A percentile compares a stretch with the other conserved stretches of the same genome.
Conservation (phyloP, 2,329 filamentous ascomycete genomes). For the Malbranchea zuffiana region DNA sequence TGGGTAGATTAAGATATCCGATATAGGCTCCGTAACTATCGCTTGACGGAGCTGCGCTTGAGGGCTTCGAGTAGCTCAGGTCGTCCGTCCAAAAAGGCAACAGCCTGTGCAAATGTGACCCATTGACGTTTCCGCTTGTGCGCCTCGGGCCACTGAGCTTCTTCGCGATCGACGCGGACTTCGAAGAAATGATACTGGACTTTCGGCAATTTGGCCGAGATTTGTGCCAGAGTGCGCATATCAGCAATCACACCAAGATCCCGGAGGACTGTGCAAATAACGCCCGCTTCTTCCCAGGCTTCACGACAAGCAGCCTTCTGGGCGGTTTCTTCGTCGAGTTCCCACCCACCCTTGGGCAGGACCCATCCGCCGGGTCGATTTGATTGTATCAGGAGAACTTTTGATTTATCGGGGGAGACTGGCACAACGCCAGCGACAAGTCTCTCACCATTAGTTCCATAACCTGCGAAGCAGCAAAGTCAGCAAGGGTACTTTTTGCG, state of each 20-base stretch:
- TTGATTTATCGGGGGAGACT: constrained; percentile 70
- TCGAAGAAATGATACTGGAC: constrained; percentile 54
- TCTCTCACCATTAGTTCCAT: constrained; percentile 82
- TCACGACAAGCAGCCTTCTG: constrained; percentile 77
- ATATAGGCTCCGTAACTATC: too few species aligned
- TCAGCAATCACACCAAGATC: constrained; percentile 82
- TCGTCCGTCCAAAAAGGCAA: constrained; percentile 60
- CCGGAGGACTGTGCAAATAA: constrained; percentile 70
- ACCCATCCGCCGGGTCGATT: constrained; percentile 89
- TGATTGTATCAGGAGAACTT: constrained; percentile 88
- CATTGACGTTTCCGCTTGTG: constrained; percentile 83
- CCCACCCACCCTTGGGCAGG: constrained; percentile 94
- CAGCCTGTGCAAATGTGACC: constrained; percentile 79
- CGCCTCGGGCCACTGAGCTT: constrained; percentile 82
- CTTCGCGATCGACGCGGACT: constrained; percentile 75
- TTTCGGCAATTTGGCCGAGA: constrained; percentile 56
- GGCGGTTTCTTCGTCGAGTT: constrained; percentile 79
- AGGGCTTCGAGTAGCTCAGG: constrained; percentile 85
- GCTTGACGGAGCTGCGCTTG: constrained; percentile 62
- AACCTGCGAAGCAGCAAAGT: constrained; percentile 49
- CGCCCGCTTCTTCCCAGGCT: constrained; percentile 96
- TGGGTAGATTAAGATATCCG: too few species aligned
- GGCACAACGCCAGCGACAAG: constrained; percentile 92
- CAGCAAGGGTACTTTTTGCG: neutral
- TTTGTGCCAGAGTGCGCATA: constrained; percentile 49